Evolutionary conservation across 176 grass and related monocot genomes (phyloP).

Genomic region (Musa troglodytarum): DNA sequence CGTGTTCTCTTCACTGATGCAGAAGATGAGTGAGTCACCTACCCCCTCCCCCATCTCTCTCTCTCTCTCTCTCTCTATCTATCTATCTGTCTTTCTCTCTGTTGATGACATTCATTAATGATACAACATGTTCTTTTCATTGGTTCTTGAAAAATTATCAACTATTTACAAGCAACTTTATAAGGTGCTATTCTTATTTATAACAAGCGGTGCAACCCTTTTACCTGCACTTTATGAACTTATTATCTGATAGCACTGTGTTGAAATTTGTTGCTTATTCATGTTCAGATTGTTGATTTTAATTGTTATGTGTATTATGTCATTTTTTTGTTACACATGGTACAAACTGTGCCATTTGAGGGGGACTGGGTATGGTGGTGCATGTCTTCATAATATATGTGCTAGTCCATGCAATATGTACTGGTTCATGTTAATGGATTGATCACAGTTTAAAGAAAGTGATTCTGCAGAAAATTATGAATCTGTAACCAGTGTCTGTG

Average conservation of each 20-base stretch:
- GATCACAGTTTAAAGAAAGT: not conserved
- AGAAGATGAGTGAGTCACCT: conserved; percentile 48
- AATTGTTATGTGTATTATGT: not conserved
- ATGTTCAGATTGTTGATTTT: not conserved
- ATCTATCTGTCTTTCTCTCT: too few relatives aligned
- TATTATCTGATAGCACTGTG: not conserved
- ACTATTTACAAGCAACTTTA: not conserved
- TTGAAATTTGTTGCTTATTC: not conserved
- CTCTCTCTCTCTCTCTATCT: conserved; percentile 10
- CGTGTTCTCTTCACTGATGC: conserved; percentile 93
- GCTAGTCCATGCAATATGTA: not conserved
- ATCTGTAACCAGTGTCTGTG: not conserved
- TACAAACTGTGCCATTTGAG: not conserved
- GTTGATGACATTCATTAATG: too few relatives aligned
- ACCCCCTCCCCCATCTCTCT: too few relatives aligned
- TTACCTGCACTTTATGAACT: not conserved
- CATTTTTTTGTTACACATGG: not conserved
- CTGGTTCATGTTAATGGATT: not conserved
- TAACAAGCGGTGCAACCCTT: not conserved
- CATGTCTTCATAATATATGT: not conserved
- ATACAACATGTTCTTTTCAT: too few relatives aligned
- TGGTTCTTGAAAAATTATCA: too few relatives aligned
- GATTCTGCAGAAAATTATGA: not conserved
- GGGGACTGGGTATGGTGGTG: not conserved
- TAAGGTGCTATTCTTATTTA: not conserved